Base-by-base conservation (phyloP, 2,329 filamentous ascomycete species). In the Phaeosphaeria sp. region DNA sequence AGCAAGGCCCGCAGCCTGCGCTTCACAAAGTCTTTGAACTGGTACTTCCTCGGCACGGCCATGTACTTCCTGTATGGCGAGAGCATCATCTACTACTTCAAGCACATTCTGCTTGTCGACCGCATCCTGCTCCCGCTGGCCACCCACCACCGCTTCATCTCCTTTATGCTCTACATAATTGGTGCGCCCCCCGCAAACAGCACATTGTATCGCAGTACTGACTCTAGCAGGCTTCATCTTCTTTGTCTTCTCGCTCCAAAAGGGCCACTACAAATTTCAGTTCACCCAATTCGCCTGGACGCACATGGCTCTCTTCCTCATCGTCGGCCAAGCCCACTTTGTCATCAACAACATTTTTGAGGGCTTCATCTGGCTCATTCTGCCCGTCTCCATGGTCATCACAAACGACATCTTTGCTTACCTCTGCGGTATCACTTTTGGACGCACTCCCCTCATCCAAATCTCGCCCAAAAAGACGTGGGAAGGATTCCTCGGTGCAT, bases 311-410 rank as follows among this genome's bases (percentile, higher is more conserved):
- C 87, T 99, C 20, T 98, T 96, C 82, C 84, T 99, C 72, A 97
- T 99, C 71, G 94, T 98, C 41, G 93, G 97, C 6, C 93, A 99
- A 79, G 93, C 95, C 15, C 95, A 99, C 78, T 99, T 99, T 78
- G 92, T 98, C 81, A 98, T 99, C 92, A 99, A 99, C 85, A 99
- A 99, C 79, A 90, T 99, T 65, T 96, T 99, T 70, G 95, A 99
- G 81, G 95, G 95, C 81, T 93, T 99, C 91, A 96, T 99, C 77
- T 99, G 95, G 95, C 98, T 99, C 84, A 97, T 98, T 85, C 81
- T 99, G 46, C 95, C 95, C 7, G 93, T 92, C 7, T 90, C 92
- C 52, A 86, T 99, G 69, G 95, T 99, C 77, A 97, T 99, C 75
- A 97, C 92, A 63, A 99, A 99, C 78, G 95, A 99, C 76, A 99